Evolutionary conservation across 75 land plant genomes (phyloP).

Genomic region (Pseudotsuga menziesii): DNA sequence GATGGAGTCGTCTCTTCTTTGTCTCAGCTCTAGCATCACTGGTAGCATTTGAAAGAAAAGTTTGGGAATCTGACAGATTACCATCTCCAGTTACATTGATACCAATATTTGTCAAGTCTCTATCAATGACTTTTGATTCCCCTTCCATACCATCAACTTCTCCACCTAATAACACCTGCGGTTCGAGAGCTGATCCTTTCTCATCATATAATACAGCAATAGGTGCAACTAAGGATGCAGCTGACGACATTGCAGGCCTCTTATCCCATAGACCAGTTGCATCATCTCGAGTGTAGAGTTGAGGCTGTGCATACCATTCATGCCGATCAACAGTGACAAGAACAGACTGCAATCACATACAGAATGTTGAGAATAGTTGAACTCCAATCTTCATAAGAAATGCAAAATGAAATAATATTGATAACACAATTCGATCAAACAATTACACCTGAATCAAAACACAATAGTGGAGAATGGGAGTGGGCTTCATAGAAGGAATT

Average conservation of each 20-base stretch:
- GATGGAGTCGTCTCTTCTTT: conserved; percentile 55
- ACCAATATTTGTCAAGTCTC: conserved; percentile 6
- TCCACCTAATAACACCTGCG: conserved; percentile 4
- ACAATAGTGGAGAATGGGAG: too few relatives aligned
- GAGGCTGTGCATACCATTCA: conserved; percentile 96
- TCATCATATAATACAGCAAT: conserved; percentile 12
- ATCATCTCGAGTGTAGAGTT: conserved; percentile 78
- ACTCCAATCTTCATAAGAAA: neutral
- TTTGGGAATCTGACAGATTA: conserved; percentile 12
- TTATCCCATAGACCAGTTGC: conserved; percentile 71
- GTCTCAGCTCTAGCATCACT: conserved; percentile 24
- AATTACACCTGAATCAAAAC: too few relatives aligned
- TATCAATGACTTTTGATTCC: neutral
- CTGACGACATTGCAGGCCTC: conserved; percentile 39
- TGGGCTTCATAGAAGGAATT: neutral
- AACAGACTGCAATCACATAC: conserved; percentile 68
- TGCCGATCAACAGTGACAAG: conserved; percentile 91
- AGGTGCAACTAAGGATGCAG: conserved; percentile 7
- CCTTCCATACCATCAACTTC: conserved; percentile 12
- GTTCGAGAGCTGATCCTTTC: conserved; percentile 7
- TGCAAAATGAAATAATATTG: neutral
- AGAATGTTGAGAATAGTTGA: neutral
- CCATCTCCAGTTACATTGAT: conserved; percentile 22
- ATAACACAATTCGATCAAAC: too few relatives aligned
- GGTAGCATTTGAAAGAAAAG: conserved; percentile 2